Base-by-base conservation (phyloP, 2,329 filamentous ascomycete genomes). In the Pseudogymnoascus sp. region DNA sequence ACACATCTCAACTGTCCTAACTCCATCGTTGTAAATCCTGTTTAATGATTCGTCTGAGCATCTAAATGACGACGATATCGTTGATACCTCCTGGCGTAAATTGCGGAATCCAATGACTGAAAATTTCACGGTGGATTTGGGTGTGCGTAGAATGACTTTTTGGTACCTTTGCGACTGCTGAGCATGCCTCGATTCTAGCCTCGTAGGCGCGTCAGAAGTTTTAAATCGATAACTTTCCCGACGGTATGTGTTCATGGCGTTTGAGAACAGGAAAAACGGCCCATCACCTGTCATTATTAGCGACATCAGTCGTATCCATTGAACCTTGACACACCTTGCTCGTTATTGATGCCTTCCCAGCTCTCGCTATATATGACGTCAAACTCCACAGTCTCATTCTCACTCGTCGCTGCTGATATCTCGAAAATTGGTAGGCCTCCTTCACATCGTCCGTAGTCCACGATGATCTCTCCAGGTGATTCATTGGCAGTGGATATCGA, bases 221-320 rank as follows among this genome's bases (percentile, higher is more conserved):
- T 57, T 22, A 9, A 66, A 59, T n/a, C 18, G 59, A 7, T 65
- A 58, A 16, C 57, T 60, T 30, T 63, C 59, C 12, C 62, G 54
- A 62, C 66, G 59, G 38, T 67, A 67, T 30, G 65, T 66, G 34
- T 67, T 66, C 66, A 65, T 68, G 11, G 66, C 65, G 61, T 67
- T 67, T n/a, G 65, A 67, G 16, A 68, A 65, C 6, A 67, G 35
- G 34, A 68, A 67, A 39, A 66, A 67, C 20, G 66, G 65, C 9
- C 65, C 65, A 50, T 68, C 65, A 20, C 65, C 66, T 68, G 39
- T n/a, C 34, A 14, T 28, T 35, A 22, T 43, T 38, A 43, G 64
- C 18, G 18, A 41, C 8, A 14, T n/a, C 16, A 14, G 5, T 30
- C 11, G 14, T 7, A 20, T 16, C 25, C 32, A 66, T 16, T n/a